Evolutionary conservation across 164 flowering plant species (phyloP).

Genomic region (Brasenia schreberi): DNA sequence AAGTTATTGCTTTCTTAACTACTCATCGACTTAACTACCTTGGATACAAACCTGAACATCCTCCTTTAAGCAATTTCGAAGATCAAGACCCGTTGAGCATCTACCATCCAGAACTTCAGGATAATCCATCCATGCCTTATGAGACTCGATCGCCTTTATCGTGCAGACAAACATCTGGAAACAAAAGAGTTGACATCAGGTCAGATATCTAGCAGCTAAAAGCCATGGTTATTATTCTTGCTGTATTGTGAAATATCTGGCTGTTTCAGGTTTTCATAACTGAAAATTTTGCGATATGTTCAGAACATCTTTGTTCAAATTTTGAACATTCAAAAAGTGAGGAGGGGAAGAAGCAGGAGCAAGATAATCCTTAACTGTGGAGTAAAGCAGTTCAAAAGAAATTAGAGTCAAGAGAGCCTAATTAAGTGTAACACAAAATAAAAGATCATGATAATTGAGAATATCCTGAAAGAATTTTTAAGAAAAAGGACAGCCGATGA

Average conservation of each 20-base stretch:
- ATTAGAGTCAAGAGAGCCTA: no score
- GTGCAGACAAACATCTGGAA: constrained; percentile 65
- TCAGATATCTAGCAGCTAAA: background rate
- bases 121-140: constrained; percentile 62
- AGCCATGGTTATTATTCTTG: background rate
- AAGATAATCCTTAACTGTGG: no score
- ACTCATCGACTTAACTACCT: background rate
- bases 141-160: constrained; percentile 51
- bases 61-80: constrained; percentile 34
- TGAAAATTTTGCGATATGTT: background rate
- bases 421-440: no score
- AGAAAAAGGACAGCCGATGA: no score
- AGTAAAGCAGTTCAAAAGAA: no score
- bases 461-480: no score
- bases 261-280: background rate
- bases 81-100: constrained; percentile 76
- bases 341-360: no score
- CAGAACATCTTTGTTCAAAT: background rate
- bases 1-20: no score
- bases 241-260: background rate
- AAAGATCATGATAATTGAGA: no score
- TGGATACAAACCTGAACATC: constrained; percentile 30
- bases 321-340: no score
- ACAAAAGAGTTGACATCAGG: background rate
- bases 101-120: constrained; percentile 49